Conservation (phyloP, 2,329 filamentous ascomycete genomes). For the Chrysosporium queenslandicum region DNA sequence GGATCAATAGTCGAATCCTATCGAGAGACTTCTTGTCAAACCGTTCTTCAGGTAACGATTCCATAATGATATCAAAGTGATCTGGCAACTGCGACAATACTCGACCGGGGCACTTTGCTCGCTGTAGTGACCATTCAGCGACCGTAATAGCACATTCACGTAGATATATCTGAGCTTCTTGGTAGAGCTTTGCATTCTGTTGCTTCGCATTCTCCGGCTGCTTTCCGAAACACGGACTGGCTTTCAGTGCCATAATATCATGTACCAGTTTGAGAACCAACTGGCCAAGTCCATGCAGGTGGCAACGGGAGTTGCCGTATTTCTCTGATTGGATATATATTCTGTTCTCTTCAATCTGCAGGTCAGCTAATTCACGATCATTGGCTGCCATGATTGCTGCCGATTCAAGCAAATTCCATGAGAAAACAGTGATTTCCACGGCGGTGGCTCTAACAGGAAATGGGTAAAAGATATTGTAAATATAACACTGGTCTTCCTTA, state of each 20-base stretch:
- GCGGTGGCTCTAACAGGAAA: constrained; percentile 25
- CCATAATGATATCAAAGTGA: constrained; percentile 25
- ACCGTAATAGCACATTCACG: constrained; percentile 33
- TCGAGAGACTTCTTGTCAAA: constrained; percentile 21
- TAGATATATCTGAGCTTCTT: constrained; percentile 33
- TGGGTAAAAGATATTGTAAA: constrained; percentile 39
- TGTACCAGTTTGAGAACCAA: constrained; percentile 34
- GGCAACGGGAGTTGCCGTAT: constrained; percentile 31
- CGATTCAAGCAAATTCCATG: constrained; percentile 35
- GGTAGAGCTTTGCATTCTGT: constrained; percentile 33
- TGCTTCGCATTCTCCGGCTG: constrained; percentile 34
- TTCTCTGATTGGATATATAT: constrained; percentile 23
- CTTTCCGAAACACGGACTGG: constrained; percentile 18
- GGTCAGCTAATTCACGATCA: constrained; percentile 30
- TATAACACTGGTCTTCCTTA: constrained; percentile 31
- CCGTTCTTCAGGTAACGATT: constrained; percentile 24
- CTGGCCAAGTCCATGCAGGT: constrained; percentile 35
- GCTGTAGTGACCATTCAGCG: constrained; percentile 31
- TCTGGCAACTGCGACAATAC: constrained; percentile 22
- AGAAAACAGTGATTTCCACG: constrained; percentile 37
- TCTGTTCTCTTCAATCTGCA: constrained; percentile 26
- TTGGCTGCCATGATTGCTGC: constrained; percentile 36
- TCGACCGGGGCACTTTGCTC: constrained; percentile 26
- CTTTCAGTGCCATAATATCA: constrained; percentile 30
- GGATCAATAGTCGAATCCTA: constrained; percentile 23